These are phyloP conservation scores for Quercus lobata DNA, from an alignment of 331 rosid genomes.

Conservation along the genomic window DNA sequence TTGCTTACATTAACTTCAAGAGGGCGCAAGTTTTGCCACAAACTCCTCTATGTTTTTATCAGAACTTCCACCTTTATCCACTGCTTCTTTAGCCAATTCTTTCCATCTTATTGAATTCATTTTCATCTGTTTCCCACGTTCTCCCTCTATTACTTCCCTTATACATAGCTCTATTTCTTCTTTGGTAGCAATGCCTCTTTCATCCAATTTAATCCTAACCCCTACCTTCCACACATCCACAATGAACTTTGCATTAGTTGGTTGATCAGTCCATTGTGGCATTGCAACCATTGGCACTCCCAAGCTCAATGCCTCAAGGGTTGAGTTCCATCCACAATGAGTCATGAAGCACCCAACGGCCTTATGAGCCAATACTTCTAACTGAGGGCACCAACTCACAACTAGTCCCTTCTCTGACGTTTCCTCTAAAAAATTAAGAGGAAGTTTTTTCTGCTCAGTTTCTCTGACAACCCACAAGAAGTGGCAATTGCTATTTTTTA, in stretches of 20 bases:
- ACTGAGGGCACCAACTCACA: conserved; percentile 21
- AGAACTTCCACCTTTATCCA: no score
- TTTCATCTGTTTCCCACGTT: conserved; percentile 4
- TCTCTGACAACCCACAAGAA: conserved; percentile 25
- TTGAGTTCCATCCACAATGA: conserved; percentile 8
- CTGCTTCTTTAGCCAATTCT: background rate
- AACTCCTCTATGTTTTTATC: no score
- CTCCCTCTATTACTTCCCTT: conserved; percentile 18
- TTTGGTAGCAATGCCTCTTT: conserved; percentile 6
- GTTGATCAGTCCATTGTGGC: no score
- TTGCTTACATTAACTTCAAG: no score
- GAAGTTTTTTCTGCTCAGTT: background rate
- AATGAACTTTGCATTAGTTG: conserved; percentile 14
- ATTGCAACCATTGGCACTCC: no score
- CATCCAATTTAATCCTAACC: conserved; percentile 3
- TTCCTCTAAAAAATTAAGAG: background rate
- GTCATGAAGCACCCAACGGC: conserved; percentile 17
- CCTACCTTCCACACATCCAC: conserved; percentile 24
- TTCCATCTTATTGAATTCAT: conserved; percentile 13
- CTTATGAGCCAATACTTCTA: conserved; percentile 17
- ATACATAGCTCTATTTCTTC: conserved; percentile 22
- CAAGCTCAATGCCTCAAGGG: background rate
- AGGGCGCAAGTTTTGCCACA: no score
- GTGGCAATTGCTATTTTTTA: background rate
- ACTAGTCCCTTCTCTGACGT: background rate